Conservation (phyloP, 2,329 filamentous ascomycete species). For the Ascochyta viciae-villosae region DNA sequence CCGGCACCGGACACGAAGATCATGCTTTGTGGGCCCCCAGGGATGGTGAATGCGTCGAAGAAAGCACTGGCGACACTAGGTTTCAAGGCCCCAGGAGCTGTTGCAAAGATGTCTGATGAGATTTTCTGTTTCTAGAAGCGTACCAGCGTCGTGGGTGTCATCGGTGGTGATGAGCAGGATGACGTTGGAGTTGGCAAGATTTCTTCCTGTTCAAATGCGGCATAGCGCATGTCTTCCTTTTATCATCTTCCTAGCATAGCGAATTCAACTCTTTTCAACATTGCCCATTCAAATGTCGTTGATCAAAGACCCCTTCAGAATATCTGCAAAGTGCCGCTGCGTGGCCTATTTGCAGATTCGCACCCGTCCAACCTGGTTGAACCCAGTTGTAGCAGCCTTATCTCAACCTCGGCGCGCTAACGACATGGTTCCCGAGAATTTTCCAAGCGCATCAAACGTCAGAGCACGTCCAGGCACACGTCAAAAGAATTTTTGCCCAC, state of each 20-base stretch:
- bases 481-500: constrained; percentile 4
- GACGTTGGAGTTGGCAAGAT: not conserved
- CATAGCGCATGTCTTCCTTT: constrained; percentile 4
- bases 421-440: not conserved
- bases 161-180: not conserved
- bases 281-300: too few species aligned
- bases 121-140: constrained; percentile 59
- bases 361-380: not conserved
- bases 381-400: not conserved
- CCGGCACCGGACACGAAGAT: constrained; percentile 59
- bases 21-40: constrained; percentile 66
- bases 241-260: constrained; percentile 12
- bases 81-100: constrained; percentile 58
- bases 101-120: constrained; percentile 62
- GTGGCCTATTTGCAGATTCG: too few species aligned
- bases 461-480: not conserved
- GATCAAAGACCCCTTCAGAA: too few species aligned
- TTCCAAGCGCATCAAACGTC: constrained; percentile 3
- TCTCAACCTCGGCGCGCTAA: constrained; percentile 7
- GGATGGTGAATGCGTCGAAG: constrained; percentile 64
- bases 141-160: not conserved
- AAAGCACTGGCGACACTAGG: constrained; percentile 54
- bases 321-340: too few species aligned
- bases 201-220: not conserved
- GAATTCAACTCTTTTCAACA: not conserved